Evolutionary conservation across 2,329 filamentous ascomycete species (phyloP), one percentile per base, ranked within the genome.

Genomic region (Penicillium sp.): DNA sequence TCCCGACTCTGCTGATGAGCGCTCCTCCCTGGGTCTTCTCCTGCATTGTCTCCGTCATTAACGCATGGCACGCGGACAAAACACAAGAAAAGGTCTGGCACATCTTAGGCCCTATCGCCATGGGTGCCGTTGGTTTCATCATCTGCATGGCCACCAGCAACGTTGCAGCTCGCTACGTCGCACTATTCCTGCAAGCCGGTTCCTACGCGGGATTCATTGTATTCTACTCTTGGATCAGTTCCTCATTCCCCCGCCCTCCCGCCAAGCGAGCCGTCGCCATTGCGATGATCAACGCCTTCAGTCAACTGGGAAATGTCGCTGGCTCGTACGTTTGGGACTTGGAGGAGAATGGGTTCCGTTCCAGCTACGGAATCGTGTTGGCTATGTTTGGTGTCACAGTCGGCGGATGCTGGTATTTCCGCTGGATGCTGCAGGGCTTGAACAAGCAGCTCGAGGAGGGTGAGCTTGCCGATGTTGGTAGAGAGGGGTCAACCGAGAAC

Each of bases 221-320:
- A 38, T 67, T 68, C 60, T 68, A 68, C 58, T 68, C 66, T 18
- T 67, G 65, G 65, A 68, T 68, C 61, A 68, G 66, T 54, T 61
- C 64, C 29, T 68, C 66, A 4, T 81, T 92, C 57, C 88, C 89
- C 0, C 82, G 89, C 2, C 89, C 89, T 2, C 87, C 88, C 0
- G 87, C 89, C 20, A 91, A 91, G 76, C 82, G 88, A 53, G 85
- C 85, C 5, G 84, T 88, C 0, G 88, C 87, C 0, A 72, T 92
- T 4, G 89, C 88, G 4, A 85, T 89, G 61, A 89, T 92, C 75
- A 92, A 92, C 69, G 86, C 87, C 2, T 79, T 89, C 26, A 83
- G 81, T 20, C 66, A 68, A 72, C 74, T 85, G 3, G 82, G 82
- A 50, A 85, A 84, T 65, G 78, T 84, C 0, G 84, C 84, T 0